A percentile compares a stretch with the other conserved stretches of the same genome.
Conservation (phyloP, 2,329 filamentous ascomycete species). For the Eurotiales sp. region DNA sequence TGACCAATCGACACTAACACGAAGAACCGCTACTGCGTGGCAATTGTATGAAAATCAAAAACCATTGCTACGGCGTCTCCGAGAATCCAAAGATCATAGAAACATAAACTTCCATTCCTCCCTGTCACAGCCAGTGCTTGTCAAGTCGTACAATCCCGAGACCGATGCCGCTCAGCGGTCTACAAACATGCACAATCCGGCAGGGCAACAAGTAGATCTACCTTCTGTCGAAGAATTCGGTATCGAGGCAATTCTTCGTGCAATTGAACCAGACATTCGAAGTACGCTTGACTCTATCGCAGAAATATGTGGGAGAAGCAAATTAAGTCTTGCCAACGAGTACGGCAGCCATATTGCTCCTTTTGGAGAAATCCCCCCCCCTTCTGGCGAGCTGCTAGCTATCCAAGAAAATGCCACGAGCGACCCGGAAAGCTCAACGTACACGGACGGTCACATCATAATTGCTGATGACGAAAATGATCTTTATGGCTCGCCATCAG, state of each 20-base stretch:
- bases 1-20: constrained; percentile 29
- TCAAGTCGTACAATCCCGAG: constrained; percentile 36
- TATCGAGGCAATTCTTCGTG: constrained; percentile 53
- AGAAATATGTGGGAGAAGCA: constrained; percentile 60
- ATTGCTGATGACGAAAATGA: constrained; percentile 28
- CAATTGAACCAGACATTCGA: constrained; percentile 57
- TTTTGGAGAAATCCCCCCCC: constrained; percentile 53
- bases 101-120: constrained; percentile 23
- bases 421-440: constrained; percentile 32
- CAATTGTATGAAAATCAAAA: constrained; percentile 30
- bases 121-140: constrained; percentile 41
- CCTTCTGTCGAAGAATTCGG: constrained; percentile 53
- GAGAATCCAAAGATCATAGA: constrained; percentile 23
- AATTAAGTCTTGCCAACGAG: constrained; percentile 59
- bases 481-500: constrained; percentile 32
- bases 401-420: constrained; percentile 43
- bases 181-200: constrained; percentile 24
- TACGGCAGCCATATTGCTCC: constrained; percentile 61
- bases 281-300: constrained; percentile 59
- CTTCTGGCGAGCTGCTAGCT: constrained; percentile 32
- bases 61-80: constrained; percentile 24
- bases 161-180: constrained; percentile 26
- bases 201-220: constrained; percentile 27
- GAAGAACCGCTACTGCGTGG: constrained; percentile 30
- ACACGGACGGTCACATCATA: constrained; percentile 35